Percentiles rank a stretch among this genome's conserved stretches.
phyloP scores from a whole-genome alignment of 1,139 yeast species.

The Suhomyces choctaworum region DNA sequence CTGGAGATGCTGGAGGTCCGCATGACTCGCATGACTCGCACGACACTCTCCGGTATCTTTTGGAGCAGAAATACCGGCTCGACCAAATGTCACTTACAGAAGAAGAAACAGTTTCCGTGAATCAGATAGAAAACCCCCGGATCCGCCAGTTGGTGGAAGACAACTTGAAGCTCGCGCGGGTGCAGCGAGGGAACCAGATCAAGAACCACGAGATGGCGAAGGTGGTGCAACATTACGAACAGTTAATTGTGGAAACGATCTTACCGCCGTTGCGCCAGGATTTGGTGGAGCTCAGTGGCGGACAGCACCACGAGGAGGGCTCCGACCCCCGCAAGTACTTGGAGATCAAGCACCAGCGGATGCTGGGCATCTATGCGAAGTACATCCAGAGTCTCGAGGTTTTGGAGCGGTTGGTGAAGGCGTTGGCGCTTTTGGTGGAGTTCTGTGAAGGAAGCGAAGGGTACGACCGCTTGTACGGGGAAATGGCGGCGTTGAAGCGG shows the following conservation, averaged over 20 bases:
- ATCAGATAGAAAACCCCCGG: constrained; percentile 3
- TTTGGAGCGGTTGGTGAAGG: constrained; percentile 11
- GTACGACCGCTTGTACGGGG: constrained; percentile 13
- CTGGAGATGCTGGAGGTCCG: not conserved
- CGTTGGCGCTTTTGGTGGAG: constrained; percentile 9
- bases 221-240: constrained; percentile 31
- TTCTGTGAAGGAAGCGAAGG: constrained; percentile 8
- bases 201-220: constrained; percentile 27
- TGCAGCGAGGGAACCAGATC: constrained; percentile 21
- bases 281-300: constrained; percentile 13
- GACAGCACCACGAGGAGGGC: constrained; percentile 1
- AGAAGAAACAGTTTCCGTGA: not conserved
- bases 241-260: constrained; percentile 26
- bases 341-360: constrained; percentile 16
- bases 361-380: constrained; percentile 12
- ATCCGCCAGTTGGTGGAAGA: constrained; percentile 24
- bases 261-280: constrained; percentile 33
- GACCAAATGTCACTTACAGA: constrained; percentile 9
- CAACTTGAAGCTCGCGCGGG: constrained; percentile 24
- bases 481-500: constrained; percentile 10
- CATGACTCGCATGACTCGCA: not conserved
- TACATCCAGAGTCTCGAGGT: constrained; percentile 14
- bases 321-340: constrained; percentile 15
- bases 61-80: constrained; percentile 19
- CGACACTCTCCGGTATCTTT: constrained; percentile 18